phyloP scores from a whole-genome alignment of 805 yeast species.

The Pichia thaimueangensis region DNA sequence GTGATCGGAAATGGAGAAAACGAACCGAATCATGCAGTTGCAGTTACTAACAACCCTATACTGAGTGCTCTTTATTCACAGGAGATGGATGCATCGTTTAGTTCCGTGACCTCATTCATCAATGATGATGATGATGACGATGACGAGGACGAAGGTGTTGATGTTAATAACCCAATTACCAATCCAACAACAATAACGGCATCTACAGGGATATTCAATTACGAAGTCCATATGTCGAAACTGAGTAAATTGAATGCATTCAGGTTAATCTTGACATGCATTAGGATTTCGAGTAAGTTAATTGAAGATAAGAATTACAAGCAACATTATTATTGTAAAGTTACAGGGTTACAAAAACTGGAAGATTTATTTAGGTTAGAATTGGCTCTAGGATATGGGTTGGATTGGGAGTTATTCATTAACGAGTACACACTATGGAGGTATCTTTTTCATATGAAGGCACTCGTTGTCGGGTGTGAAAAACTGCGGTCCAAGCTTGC shows the following conservation, averaged over 20 bases:
- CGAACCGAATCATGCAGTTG: too few species aligned
- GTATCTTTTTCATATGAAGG: conserved; percentile 28
- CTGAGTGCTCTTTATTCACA: too few species aligned
- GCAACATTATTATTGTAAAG: conserved; percentile 36
- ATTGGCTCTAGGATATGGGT: conserved; percentile 34
- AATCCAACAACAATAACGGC: neutral
- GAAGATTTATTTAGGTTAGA: conserved; percentile 36
- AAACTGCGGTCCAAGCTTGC: neutral
- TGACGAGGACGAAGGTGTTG: too few species aligned
- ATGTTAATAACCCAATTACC: neutral
- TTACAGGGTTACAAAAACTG: conserved; percentile 37
- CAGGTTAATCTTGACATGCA: conserved; percentile 33
- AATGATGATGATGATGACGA: neutral
- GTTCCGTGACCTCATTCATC: neutral
- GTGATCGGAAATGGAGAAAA: neutral
- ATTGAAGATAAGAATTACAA: conserved; percentile 41
- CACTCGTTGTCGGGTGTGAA: conserved; percentile 14
- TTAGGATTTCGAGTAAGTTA: conserved; percentile 36
- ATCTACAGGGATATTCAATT: neutral
- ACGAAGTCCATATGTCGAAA: neutral
- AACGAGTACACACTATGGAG: conserved; percentile 31
- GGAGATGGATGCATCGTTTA: neutral
- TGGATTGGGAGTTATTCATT: conserved; percentile 36
- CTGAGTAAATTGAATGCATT: conserved; percentile 34
- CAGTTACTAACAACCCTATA: too few species aligned